Base-by-base conservation (phyloP, 345 rosid genomes). In the Eucalyptus fibrosa region DNA sequence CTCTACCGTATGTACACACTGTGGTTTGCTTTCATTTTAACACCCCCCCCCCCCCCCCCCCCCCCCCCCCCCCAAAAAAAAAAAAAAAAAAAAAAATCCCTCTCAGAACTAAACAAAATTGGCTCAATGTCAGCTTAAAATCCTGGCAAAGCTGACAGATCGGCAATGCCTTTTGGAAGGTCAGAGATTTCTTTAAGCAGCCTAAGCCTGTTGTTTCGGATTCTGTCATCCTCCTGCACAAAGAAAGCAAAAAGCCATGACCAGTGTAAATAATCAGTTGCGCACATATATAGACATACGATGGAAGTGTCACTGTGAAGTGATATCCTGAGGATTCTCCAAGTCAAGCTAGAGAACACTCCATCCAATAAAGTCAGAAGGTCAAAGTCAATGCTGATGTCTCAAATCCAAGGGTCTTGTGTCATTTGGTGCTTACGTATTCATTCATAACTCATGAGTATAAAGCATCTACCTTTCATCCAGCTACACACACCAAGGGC, bases 121-220 rank as follows among this genome's bases (percentile, higher is more conserved):
- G 30, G 85, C 47, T 21, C 47, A 21, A 77, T 40, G 85, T 23
- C 85, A 77, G 85, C 91, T 95, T 93, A 96, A 92, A 97, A 97
- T 80, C 99, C 98, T 2, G 98, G 98, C 93, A 97, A 94, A 90
- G 94, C 88, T 50, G 99, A 93, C 40, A 97, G 93, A 89, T 97
- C 98, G 26, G 94, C 96, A 42, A 96, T 93, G 88, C 99, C 99
- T 91, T 53, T 93, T 26, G 97, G 98, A 91, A 97, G 97, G 88
- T 92, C 96, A 49, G 98, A 96, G 89, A 94, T 93, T 92, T 94
- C 93, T 91, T 93, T 94, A 34, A 97, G 98, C 86, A 97, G 92
- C 50, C 95, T 94, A 77, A 97, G 97, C 92, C 98, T 95, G 94
- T 95, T 97, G 88, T 93, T 93, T 91, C 96, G 93, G 50, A 95